Percentiles rank a stretch among this genome's conserved stretches.
Evolutionary conservation across 768 basidiomycete species (phyloP).

Genomic region (Russula sp.): DNA sequence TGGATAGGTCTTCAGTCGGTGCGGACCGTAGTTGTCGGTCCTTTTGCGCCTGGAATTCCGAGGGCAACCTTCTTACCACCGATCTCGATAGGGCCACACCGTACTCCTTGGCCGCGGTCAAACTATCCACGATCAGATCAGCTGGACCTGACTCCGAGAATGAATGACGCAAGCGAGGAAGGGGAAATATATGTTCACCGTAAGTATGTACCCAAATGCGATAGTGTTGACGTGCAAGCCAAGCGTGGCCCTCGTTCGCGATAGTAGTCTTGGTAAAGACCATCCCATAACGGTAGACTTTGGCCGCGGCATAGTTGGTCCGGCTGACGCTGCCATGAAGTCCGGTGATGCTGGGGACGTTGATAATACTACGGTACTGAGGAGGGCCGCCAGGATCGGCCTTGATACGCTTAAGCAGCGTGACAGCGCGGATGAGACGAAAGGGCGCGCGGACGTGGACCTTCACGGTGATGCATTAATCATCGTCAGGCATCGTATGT

Average conservation of each 20-base stretch:
- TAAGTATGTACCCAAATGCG: conserved; percentile 72
- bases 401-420: conserved; percentile 81
- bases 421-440: conserved; percentile 75
- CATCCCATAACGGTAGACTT: conserved; percentile 66
- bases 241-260: conserved; percentile 76
- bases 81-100: conserved; percentile 65
- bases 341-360: conserved; percentile 77
- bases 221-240: conserved; percentile 78
- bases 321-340: conserved; percentile 86
- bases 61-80: conserved; percentile 79
- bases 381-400: conserved; percentile 36
- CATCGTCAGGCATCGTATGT: conserved; percentile 78
- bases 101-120: conserved; percentile 73
- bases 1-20: conserved; percentile 34
- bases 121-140: conserved; percentile 30
- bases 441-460: conserved; percentile 85
- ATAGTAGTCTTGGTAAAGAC: conserved; percentile 82
- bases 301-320: conserved; percentile 75
- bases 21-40: conserved; percentile 29
- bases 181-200: conserved; percentile 39
- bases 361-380: conserved; percentile 70
- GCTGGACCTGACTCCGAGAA: neutral
- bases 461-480: conserved; percentile 81
- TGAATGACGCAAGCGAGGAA: neutral
- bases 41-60: conserved; percentile 59